phyloP scores from a whole-genome alignment of 345 rosid species.

The Euclidium syriacum region DNA sequence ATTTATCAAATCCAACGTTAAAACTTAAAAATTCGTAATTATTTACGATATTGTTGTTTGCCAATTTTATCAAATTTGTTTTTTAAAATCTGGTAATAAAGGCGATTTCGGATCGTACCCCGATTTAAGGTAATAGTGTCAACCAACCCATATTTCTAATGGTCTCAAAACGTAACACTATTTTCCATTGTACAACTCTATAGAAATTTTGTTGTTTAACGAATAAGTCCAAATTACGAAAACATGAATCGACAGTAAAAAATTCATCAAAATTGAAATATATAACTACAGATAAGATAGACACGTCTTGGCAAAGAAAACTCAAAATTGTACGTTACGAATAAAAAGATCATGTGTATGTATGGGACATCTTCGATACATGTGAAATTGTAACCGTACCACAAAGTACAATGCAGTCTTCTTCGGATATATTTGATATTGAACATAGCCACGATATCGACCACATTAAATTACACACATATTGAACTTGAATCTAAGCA shows the following conservation, averaged over 20 bases:
- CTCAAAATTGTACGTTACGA: background rate
- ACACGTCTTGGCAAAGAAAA: background rate
- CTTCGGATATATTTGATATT: background rate
- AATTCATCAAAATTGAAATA: background rate
- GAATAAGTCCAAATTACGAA: too few relatives aligned
- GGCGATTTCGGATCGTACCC: too few relatives aligned
- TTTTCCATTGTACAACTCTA: too few relatives aligned
- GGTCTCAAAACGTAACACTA: too few relatives aligned
- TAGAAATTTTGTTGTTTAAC: too few relatives aligned
- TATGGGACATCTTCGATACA: background rate
- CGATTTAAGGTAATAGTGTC: too few relatives aligned
- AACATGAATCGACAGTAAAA: background rate
- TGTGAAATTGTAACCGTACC: background rate
- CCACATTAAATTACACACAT: slow-evolving; percentile 7
- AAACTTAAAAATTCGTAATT: too few relatives aligned
- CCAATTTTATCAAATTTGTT: too few relatives aligned
- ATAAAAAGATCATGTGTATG: background rate
- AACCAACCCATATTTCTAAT: too few relatives aligned
- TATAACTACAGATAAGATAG: background rate
- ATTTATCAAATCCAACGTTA: too few relatives aligned
- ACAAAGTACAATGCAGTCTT: slow-evolving; percentile 2
- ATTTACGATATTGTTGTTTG: too few relatives aligned
- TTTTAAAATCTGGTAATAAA: too few relatives aligned
- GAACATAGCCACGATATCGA: slow-evolving; percentile 20
- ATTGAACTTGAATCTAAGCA: background rate